Conservation (phyloP, 2,329 filamentous ascomycete genomes). For the Atkinsonella hypoxylon region DNA sequence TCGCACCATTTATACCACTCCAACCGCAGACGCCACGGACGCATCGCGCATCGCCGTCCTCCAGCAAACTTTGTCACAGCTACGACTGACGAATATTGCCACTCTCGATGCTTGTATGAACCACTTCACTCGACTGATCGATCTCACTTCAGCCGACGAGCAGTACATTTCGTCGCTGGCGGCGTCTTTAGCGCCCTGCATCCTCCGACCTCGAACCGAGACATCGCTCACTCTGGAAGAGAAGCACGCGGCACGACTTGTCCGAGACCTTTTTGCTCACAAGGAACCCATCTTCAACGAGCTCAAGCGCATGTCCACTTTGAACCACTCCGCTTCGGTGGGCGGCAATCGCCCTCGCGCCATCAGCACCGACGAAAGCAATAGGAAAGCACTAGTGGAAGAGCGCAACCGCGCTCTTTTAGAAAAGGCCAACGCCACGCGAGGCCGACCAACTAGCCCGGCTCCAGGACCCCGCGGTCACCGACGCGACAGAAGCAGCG, state of each 20-base stretch:
- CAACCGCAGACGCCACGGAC: constrained; percentile 64
- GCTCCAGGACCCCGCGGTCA: constrained; percentile 51
- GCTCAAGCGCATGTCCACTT: constrained; percentile 75
- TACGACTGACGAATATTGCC: constrained; percentile 92
- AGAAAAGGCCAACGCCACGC: constrained; percentile 48
- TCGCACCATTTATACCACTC: constrained; percentile 87
- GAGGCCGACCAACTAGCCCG: constrained; percentile 65
- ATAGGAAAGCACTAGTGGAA: constrained; percentile 86
- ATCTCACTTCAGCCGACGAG: constrained; percentile 92
- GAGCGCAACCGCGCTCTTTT: constrained; percentile 78
- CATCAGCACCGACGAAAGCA: constrained; percentile 91
- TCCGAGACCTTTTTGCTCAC: constrained; percentile 84
- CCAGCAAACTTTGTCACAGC: constrained; percentile 88
- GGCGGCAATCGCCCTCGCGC: constrained; percentile 58
- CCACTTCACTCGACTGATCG: constrained; percentile 92
- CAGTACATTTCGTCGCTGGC: constrained; percentile 67
- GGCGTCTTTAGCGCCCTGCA: constrained; percentile 65
- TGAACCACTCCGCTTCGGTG: constrained; percentile 51
- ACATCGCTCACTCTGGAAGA: constrained; percentile 92
- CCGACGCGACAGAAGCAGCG: constrained; percentile 68
- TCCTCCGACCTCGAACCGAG: constrained; percentile 77
- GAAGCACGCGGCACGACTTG: constrained; percentile 78
- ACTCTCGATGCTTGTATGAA: constrained; percentile 98
- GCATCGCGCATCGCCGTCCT: constrained; percentile 76
- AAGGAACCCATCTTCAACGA: constrained; percentile 95